Conservation (phyloP, 2,329 filamentous ascomycete species). For the Exophiala sideris region DNA sequence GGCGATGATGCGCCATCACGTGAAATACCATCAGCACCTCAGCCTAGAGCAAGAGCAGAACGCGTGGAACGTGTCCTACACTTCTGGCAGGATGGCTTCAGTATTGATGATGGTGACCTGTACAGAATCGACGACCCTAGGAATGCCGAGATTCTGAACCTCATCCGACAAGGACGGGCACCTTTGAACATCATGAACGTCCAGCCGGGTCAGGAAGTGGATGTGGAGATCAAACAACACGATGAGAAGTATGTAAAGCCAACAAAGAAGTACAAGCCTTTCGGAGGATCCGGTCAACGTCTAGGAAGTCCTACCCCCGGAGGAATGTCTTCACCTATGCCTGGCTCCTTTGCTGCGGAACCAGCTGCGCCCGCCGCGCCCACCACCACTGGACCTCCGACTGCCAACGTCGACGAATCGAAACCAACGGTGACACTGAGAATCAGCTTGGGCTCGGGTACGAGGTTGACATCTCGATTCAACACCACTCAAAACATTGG, state of each 20-base stretch:
- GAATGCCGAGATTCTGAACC: constrained; percentile 59
- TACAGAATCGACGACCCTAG: constrained; percentile 61
- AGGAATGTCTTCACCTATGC: constrained; percentile 28
- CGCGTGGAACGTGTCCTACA: constrained; percentile 59
- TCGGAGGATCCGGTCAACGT: constrained; percentile 58
- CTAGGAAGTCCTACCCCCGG: constrained; percentile 63
- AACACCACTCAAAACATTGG: constrained; percentile 64
- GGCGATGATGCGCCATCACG: constrained; percentile 61
- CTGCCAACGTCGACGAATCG: constrained; percentile 54
- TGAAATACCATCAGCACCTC: constrained; percentile 52
- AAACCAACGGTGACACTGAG: constrained; percentile 58
- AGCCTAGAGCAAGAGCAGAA: constrained; percentile 39
- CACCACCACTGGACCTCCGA: constrained; percentile 31
- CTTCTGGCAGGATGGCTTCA: constrained; percentile 65
- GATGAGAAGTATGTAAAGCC: constrained; percentile 59
- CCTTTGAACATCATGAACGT: constrained; percentile 63
- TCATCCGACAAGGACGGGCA: constrained; percentile 62
- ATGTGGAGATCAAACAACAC: constrained; percentile 63
- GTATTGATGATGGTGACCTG: constrained; percentile 62
- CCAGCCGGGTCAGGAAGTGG: constrained; percentile 60
- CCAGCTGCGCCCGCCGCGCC: constrained; percentile 36
- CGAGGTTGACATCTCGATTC: constrained; percentile 59
- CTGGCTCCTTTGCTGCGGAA: constrained; percentile 27
- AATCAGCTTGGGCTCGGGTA: constrained; percentile 62
- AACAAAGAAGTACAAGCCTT: constrained; percentile 63